Conservation (phyloP, 2,329 filamentous ascomycete genomes). For the Clonostachys rhizophaga region DNA sequence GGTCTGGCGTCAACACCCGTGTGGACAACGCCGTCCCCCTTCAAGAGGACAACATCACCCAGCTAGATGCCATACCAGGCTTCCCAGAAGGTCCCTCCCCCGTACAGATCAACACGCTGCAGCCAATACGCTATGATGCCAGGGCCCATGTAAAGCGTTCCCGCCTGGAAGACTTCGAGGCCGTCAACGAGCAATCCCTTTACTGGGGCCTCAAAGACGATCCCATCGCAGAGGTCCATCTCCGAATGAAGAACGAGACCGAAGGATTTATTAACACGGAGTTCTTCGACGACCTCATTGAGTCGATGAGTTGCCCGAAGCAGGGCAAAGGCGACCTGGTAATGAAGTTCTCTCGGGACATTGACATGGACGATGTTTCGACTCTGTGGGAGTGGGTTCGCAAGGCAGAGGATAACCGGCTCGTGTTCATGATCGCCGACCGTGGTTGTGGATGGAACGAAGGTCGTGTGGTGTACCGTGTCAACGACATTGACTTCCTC, state of each 20-base stretch:
- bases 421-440: background rate
- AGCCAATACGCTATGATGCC: no score
- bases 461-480: background rate
- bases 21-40: no score
- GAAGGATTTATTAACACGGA: background rate
- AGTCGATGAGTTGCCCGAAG: background rate
- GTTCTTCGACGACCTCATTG: constrained; percentile 1
- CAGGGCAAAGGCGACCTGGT: background rate
- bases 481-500: background rate
- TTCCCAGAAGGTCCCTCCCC: no score
- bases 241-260: background rate
- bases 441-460: background rate
- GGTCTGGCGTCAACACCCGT: no score
- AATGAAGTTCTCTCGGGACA: background rate
- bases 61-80: no score
- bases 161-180: background rate
- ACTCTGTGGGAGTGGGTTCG: background rate
- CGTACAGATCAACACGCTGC: no score
- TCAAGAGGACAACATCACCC: no score
- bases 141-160: no score
- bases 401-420: background rate
- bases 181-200: background rate
- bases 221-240: background rate
- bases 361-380: background rate
- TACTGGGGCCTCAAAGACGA: background rate